Evolutionary conservation across 2,329 filamentous ascomycete species (phyloP).

Genomic region (Chalaropsis thielavioides): DNA sequence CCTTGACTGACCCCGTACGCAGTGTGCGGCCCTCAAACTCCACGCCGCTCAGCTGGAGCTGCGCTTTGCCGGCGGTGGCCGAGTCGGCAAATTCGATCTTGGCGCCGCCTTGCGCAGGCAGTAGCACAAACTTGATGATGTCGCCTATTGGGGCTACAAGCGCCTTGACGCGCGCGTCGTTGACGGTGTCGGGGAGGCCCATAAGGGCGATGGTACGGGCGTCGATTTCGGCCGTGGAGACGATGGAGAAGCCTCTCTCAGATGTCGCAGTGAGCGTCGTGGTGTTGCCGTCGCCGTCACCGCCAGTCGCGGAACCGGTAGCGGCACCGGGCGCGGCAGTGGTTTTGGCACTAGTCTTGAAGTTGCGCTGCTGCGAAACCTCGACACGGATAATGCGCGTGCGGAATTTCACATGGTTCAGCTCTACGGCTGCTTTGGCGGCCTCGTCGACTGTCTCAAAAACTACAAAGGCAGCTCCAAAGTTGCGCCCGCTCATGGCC

Average conservation of each 20-base stretch:
- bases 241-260: conserved; percentile 10
- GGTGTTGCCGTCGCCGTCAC: conserved; percentile 20
- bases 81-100: conserved; percentile 68
- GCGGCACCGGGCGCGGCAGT: conserved; percentile 21
- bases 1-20: conserved; percentile 38
- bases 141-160: conserved; percentile 56
- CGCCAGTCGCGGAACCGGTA: conserved; percentile 21
- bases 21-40: conserved; percentile 41
- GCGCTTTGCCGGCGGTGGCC: conserved; percentile 56
- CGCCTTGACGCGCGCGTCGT: conserved; percentile 64
- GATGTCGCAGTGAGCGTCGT: conserved; percentile 17
- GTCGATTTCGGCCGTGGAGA: conserved; percentile 27
- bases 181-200: conserved; percentile 82
- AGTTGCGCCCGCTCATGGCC: conserved; percentile 51
- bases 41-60: conserved; percentile 42
- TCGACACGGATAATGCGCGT: conserved; percentile 54
- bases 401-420: conserved; percentile 58
- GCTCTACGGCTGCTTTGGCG: conserved; percentile 46
- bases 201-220: conserved; percentile 68
- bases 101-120: conserved; percentile 71
- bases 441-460: conserved; percentile 59
- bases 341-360: conserved; percentile 40
- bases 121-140: conserved; percentile 61
- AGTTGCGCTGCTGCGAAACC: conserved; percentile 40
- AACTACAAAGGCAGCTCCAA: conserved; percentile 68